Evolutionary conservation across 1,284 basidiomycete genomes (phyloP), one percentile per base, ranked within the genome.

Genomic region (Ustilago bromivora): DNA sequence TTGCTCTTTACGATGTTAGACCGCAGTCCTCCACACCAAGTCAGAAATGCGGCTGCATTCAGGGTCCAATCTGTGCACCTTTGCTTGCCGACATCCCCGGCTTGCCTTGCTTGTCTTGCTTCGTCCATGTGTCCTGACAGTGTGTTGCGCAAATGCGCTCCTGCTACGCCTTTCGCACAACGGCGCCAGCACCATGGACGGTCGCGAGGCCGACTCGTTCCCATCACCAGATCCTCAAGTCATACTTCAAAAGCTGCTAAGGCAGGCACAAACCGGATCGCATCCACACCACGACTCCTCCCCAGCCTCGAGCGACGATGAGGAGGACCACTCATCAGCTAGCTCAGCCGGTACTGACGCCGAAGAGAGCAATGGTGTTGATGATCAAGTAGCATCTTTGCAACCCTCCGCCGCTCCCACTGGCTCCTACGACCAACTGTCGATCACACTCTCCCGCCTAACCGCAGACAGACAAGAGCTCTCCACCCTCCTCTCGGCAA

Each of bases 391-490:
- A 13, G 12, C 31, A 11, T 47, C 57, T 31, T 52, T 46, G 4
- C 12, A 40, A 2, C 17, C 10, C 23, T 12, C 12, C 8, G 23
- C 7, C 31, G 17, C 13, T 4, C 38, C 52, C 13, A 28, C 43
- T 67, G 43, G 19, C 10, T 31, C 70, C 0, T 64, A 60, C 15
- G 43, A 49, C 6, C 62, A 62, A 46, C 52, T 74, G 34, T 59
- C 65, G 3, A 51, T 66, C 28, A 67, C 54, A 3, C 52, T 75
- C 17, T 57, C 72, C 43, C 66, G 61, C 23, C 47, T 71, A 32
- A 41, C 57, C 2, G 57, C 74, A 7, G 74, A 76, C 40, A 58
- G 69, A 31, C 61, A 61, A 43, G 69, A 76, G 47, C 66, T 76
- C 23, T 15, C 56, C 41, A 63, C 46, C 1, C 59, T 76, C 2